Evolutionary conservation across 1,284 basidiomycete species (phyloP).

Genomic region (Cerrena zonata): DNA sequence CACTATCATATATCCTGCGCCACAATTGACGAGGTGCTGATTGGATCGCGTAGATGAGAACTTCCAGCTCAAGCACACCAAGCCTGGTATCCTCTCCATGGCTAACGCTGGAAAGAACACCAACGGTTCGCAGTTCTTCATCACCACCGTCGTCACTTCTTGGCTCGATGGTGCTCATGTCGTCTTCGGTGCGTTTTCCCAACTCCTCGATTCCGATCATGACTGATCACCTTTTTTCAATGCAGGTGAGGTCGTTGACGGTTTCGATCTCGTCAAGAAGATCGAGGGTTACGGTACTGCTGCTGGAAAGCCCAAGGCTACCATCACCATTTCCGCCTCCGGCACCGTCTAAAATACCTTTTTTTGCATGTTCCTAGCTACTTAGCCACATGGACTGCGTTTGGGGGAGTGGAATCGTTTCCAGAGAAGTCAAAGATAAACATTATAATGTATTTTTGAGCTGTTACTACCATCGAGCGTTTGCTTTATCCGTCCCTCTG

Average conservation of each 20-base stretch:
- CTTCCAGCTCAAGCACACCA: constrained; percentile 74
- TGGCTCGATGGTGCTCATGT: constrained; percentile 79
- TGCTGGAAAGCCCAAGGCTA: constrained; percentile 41
- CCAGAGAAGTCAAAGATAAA: constrained; percentile 17
- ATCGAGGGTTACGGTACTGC: constrained; percentile 58
- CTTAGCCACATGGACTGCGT: not conserved
- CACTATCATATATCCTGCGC: not conserved
- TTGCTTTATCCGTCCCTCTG: too few relatives aligned
- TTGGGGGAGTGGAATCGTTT: constrained; percentile 11
- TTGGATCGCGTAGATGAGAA: constrained; percentile 76
- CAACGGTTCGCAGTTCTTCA: constrained; percentile 61
- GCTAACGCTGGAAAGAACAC: constrained; percentile 77
- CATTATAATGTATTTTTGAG: constrained; percentile 19
- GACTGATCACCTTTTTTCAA: not conserved
- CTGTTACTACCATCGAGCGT: too few relatives aligned
- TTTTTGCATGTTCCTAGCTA: not conserved
- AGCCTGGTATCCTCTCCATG: constrained; percentile 86
- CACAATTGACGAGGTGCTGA: not conserved
- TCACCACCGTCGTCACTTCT: constrained; percentile 64
- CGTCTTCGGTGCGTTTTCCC: constrained; percentile 60
- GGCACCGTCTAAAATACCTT: constrained; percentile 42
- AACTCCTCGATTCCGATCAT: not conserved
- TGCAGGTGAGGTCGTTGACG: constrained; percentile 58
- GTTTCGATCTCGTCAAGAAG: constrained; percentile 55
- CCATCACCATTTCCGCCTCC: constrained; percentile 46